Evolutionary conservation across 192 early-diverging fungal species (phyloP), one percentile per base, ranked within the genome.

Genomic region (Linnemannia schmuckeri): DNA sequence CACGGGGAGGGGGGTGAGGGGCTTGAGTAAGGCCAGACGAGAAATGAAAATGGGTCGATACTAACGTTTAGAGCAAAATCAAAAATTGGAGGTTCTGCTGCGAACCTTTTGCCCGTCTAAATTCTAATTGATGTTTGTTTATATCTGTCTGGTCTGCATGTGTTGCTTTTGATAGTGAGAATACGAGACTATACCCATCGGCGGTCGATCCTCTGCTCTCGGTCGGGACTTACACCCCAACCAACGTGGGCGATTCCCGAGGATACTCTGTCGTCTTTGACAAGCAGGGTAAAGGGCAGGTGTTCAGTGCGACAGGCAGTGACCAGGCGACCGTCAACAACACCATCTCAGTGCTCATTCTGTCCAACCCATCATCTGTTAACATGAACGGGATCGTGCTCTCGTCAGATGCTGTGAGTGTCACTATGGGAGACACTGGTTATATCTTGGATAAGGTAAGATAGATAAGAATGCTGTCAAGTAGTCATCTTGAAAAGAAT

Each of bases 401-500:
- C 42, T 74, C 79, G 33, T 46, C 15, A 30, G 73, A 71, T 61
- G 84, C 79, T 42, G 35, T 87, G 54, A 44, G 79, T 18, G 35
- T 87, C n/a, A 87, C 79, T 6, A 81, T 78, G 79, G 71, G 13
- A 6, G 61, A 40, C 9, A 76, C 81, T 15, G 84, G 46, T 18
- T 87, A 87, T 27, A 80, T 87, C 30, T 49, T 87, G 52, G 84
- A 87, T 22, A 75, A 72, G 70, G 83, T 85, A 72, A 70, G 47
- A 52, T 18, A 22, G 18, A 22, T 52, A 52, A 6, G 18, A 20
- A 22, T 52, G 17, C 17, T 20, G 5, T 20, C 18, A 18, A 20
- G 20, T 52, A 3, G 4, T 18, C 3, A 10, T 5, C 15, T 18
- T 4, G 49, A 52, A 52, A 22, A 20, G 49, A 52, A 52, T 6